These are phyloP conservation scores for Fusarium palustre DNA, from an alignment of 2,329 filamentous ascomycete genomes.

Conservation along the genomic window DNA sequence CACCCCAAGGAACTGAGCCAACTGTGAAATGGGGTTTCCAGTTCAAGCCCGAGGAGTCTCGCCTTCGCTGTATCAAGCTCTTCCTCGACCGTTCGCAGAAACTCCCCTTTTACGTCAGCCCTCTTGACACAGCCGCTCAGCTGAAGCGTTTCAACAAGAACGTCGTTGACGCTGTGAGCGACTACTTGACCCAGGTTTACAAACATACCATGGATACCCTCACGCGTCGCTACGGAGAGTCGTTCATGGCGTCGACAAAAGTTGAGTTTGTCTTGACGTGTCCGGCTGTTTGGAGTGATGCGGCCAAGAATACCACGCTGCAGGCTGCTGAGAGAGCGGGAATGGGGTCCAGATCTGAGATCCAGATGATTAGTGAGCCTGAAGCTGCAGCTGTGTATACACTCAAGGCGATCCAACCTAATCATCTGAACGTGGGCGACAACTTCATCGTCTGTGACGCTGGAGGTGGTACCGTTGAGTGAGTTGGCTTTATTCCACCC, in stretches of 20 bases:
- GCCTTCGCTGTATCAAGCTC: constrained; percentile 84
- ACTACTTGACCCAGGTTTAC: constrained; percentile 82
- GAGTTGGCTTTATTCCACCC: constrained; percentile 43
- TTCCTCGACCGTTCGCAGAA: constrained; percentile 85
- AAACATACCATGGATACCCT: constrained; percentile 83
- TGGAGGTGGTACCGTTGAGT: constrained; percentile 76
- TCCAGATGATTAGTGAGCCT: constrained; percentile 84
- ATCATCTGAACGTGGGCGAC: constrained; percentile 75
- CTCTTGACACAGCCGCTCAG: constrained; percentile 80
- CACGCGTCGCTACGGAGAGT: constrained; percentile 78
- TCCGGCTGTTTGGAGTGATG: constrained; percentile 86
- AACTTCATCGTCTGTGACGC: constrained; percentile 74
- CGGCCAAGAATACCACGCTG: constrained; percentile 85
- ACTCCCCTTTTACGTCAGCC: constrained; percentile 82
- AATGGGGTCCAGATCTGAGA: constrained; percentile 76
- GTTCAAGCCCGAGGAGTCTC: constrained; percentile 80
- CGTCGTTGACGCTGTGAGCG: constrained; percentile 81
- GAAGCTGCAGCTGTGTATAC: constrained; percentile 85
- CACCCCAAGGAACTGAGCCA: constrained; percentile 55
- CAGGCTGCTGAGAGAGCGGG: constrained; percentile 82
- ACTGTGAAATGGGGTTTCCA: constrained; percentile 83
- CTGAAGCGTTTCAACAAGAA: constrained; percentile 80
- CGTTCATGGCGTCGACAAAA: constrained; percentile 80
- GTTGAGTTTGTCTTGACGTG: constrained; percentile 85
- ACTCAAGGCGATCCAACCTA: constrained; percentile 81